These are phyloP conservation scores for Chalciporus pseudorubinellus DNA, from an alignment of 768 basidiomycete genomes.

Conservation along the genomic window DNA sequence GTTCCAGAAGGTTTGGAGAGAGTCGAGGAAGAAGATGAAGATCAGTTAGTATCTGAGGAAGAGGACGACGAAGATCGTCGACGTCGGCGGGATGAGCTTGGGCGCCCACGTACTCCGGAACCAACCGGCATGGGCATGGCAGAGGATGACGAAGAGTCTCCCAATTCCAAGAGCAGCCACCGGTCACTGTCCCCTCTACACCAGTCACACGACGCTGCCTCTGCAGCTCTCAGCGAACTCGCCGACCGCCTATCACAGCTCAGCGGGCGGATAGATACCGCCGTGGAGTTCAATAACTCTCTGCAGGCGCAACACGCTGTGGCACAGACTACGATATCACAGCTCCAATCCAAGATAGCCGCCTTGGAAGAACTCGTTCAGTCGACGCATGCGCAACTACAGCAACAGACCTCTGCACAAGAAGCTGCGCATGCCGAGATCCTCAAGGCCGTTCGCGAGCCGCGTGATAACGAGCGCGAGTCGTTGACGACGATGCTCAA, in stretches of 20 bases:
- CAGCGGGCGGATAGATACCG: conserved; percentile 70
- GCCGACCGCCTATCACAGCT: conserved; percentile 59
- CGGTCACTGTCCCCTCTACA: conserved; percentile 16
- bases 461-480: conserved; percentile 41
- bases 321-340: conserved; percentile 71
- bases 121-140: conserved; percentile 59
- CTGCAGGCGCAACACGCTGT: conserved; percentile 76
- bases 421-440: conserved; percentile 35
- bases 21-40: conserved; percentile 76
- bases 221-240: conserved; percentile 52
- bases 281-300: conserved; percentile 66
- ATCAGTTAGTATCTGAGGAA: conserved; percentile 39
- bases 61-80: conserved; percentile 49
- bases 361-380: conserved; percentile 69
- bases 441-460: conserved; percentile 34
- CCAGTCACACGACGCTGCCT: conserved; percentile 23
- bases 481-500: conserved; percentile 53
- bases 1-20: conserved; percentile 66
- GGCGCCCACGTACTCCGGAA: conserved; percentile 79
- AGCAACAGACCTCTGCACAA: conserved; percentile 35
- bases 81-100: conserved; percentile 51
- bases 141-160: conserved; percentile 43
- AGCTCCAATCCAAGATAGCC: conserved; percentile 65
- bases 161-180: conserved; percentile 19
- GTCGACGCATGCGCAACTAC: conserved; percentile 41